Conservation (phyloP, 176 grass and related monocot species). For the Rhynchospora tenuis region DNA sequence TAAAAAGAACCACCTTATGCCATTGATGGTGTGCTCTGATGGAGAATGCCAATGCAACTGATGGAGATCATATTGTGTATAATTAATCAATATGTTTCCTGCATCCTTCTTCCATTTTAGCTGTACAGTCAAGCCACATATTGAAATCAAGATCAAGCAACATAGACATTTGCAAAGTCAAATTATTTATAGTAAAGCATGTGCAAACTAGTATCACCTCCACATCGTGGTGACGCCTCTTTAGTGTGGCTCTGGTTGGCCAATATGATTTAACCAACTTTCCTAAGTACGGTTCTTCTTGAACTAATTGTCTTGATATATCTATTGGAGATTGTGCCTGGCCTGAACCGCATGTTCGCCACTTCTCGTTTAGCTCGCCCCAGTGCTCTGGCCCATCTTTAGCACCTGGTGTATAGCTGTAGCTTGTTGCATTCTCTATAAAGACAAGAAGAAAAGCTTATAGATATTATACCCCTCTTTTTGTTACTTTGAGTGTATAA, state of each 20-base stretch:
- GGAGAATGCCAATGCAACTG: constrained; percentile 74
- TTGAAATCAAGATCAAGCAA: not conserved
- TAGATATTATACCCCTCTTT: not conserved
- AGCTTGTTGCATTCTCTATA: constrained; percentile 28
- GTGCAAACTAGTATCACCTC: constrained; percentile 18
- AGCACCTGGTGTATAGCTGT: constrained; percentile 21
- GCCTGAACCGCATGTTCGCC: constrained; percentile 36
- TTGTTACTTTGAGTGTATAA: too few species aligned
- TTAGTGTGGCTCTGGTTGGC: constrained; percentile 1
- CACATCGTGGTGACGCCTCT: constrained; percentile 45
- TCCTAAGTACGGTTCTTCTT: not conserved
- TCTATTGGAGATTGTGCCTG: constrained; percentile 54
- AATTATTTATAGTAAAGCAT: not conserved
- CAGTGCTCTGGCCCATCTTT: constrained; percentile 39
- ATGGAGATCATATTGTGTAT: constrained; percentile 40
- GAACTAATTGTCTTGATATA: constrained; percentile 19
- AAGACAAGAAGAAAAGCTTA: not conserved
- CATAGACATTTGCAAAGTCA: not conserved
- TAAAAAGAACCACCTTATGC: constrained; percentile 32
- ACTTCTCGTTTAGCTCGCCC: constrained; percentile 27
- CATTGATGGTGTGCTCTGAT: constrained; percentile 66
- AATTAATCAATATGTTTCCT: constrained; percentile 37
- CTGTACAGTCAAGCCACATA: constrained; percentile 18
- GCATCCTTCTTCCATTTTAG: constrained; percentile 41
- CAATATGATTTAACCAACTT: constrained; percentile 26